A percentile compares a stretch with the other conserved stretches of the same genome.
These are phyloP conservation scores for Marchantia paleacea DNA, from an alignment of 225 moss, liverwort and hornwort species.

Conservation along the genomic window DNA sequence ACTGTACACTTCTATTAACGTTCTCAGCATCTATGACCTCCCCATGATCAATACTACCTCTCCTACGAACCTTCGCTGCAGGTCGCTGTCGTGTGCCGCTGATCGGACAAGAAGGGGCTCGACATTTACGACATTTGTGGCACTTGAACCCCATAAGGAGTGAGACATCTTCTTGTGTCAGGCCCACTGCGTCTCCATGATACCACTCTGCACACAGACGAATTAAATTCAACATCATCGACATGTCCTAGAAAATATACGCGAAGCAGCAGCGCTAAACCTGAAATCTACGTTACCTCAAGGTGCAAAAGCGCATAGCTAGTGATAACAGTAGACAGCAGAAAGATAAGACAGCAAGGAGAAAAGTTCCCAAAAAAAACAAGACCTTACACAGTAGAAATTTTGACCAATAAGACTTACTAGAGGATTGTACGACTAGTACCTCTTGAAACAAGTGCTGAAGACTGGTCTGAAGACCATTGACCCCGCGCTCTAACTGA, in stretches of 20 bases:
- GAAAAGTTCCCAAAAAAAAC: too few species aligned
- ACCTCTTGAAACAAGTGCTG: too few species aligned
- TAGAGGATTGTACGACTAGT: too few species aligned
- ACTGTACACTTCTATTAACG: slow-evolving; percentile 19
- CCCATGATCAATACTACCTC: slow-evolving; percentile 35
- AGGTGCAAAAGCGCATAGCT: too few species aligned
- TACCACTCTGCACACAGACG: slow-evolving; percentile 36
- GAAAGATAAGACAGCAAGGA: too few species aligned
- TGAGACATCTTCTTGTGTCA: slow-evolving; percentile 32
- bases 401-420: too few species aligned
- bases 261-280: too few species aligned
- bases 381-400: too few species aligned
- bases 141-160: slow-evolving; percentile 46
- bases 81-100: slow-evolving; percentile 2
- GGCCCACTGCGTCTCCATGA: slow-evolving; percentile 44
- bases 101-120: slow-evolving; percentile 38
- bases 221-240: not conserved
- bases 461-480: too few species aligned
- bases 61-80: slow-evolving; percentile 22
- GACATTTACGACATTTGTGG: slow-evolving; percentile 47
- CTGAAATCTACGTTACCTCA: too few species aligned
- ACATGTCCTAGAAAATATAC: not conserved
- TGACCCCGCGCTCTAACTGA: too few species aligned
- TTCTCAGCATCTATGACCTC: slow-evolving; percentile 51
- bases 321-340: too few species aligned